Conservation (phyloP, 2,329 filamentous ascomycete species). For the Colletotrichum sp. region DNA sequence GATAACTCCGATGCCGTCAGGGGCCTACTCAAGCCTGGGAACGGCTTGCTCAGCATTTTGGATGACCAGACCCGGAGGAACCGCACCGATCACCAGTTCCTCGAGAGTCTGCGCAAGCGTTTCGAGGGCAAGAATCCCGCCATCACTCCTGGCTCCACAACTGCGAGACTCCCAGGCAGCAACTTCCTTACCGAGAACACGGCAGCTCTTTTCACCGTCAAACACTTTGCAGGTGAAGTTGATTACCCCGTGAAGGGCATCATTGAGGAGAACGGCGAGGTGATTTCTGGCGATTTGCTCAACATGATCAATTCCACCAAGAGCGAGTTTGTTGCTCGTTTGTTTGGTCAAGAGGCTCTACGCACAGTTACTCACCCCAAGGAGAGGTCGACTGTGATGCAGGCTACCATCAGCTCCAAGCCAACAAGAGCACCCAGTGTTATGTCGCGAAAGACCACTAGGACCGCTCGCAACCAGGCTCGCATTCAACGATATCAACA, state of each 20-base stretch:
- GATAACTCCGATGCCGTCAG: slow-evolving; percentile 96
- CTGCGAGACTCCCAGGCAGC: slow-evolving; percentile 80
- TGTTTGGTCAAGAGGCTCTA: slow-evolving; percentile 95
- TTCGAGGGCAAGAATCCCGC: slow-evolving; percentile 95
- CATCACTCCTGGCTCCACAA: slow-evolving; percentile 79
- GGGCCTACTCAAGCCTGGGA: slow-evolving; percentile 88
- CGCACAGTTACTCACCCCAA: slow-evolving; percentile 93
- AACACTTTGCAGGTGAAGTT: slow-evolving; percentile 95
- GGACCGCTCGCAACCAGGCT: slow-evolving; percentile 31
- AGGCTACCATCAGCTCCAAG: slow-evolving; percentile 95
- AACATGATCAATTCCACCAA: slow-evolving; percentile 89
- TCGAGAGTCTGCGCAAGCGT: slow-evolving; percentile 89
- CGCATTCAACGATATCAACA: slow-evolving; percentile 38
- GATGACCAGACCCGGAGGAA: slow-evolving; percentile 95
- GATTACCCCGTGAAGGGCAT: slow-evolving; percentile 89
- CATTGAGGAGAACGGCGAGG: slow-evolving; percentile 93
- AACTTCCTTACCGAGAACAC: slow-evolving; percentile 88
- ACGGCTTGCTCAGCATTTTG: slow-evolving; percentile 90
- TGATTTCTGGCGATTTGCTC: slow-evolving; percentile 94
- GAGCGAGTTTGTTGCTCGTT: slow-evolving; percentile 84
- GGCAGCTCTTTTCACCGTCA: slow-evolving; percentile 83
- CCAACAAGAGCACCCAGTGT: slow-evolving; percentile 92
- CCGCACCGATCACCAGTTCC: slow-evolving; percentile 85
- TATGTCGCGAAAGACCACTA: slow-evolving; percentile 76
- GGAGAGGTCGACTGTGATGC: slow-evolving; percentile 89